Conservation (phyloP, 768 basidiomycete species). For the Leccinum rimulosum region DNA sequence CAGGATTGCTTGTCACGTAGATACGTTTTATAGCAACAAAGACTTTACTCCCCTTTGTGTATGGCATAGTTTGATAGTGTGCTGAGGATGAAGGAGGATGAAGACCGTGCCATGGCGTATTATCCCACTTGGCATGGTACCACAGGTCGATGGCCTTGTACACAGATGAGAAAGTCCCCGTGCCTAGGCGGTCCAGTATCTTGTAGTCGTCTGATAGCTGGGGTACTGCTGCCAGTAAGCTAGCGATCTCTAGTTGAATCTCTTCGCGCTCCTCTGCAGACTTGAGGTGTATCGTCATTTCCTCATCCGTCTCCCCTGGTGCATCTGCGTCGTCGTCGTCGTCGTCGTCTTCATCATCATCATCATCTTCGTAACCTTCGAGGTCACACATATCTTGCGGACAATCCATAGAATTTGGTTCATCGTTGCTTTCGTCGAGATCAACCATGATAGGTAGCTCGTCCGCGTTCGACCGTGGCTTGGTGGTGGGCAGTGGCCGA, state of each 20-base stretch:
- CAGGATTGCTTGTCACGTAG: constrained; percentile 93
- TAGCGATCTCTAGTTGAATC: constrained; percentile 73
- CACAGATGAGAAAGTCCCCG: constrained; percentile 98
- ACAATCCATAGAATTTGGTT: constrained; percentile 35
- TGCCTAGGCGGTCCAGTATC: constrained; percentile 88
- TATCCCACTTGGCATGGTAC: constrained; percentile 76
- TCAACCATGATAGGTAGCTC: constrained; percentile 37
- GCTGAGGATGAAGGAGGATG: constrained; percentile 65
- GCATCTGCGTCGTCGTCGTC: constrained; percentile 34
- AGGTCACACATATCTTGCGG: constrained; percentile 37
- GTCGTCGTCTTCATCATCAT: constrained; percentile 37
- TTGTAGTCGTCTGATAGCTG: constrained; percentile 65
- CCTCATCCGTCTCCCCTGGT: constrained; percentile 55
- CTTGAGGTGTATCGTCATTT: constrained; percentile 54
- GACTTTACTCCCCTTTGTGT: constrained; percentile 46
- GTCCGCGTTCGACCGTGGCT: constrained; percentile 21
- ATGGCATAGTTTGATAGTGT: constrained; percentile 54
- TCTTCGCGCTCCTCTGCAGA: constrained; percentile 66
- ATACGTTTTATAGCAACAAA: constrained; percentile 96
- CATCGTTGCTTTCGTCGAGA: constrained; percentile 46
- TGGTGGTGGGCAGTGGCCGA: constrained; percentile 19
- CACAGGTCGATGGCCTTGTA: constrained; percentile 90
- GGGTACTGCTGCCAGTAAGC: constrained; percentile 66
- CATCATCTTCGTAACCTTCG: constrained; percentile 34
- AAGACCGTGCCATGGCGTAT: constrained; percentile 66